Conservation (phyloP, 306 rosid genomes). For the Hylodesmum podocarpum region DNA sequence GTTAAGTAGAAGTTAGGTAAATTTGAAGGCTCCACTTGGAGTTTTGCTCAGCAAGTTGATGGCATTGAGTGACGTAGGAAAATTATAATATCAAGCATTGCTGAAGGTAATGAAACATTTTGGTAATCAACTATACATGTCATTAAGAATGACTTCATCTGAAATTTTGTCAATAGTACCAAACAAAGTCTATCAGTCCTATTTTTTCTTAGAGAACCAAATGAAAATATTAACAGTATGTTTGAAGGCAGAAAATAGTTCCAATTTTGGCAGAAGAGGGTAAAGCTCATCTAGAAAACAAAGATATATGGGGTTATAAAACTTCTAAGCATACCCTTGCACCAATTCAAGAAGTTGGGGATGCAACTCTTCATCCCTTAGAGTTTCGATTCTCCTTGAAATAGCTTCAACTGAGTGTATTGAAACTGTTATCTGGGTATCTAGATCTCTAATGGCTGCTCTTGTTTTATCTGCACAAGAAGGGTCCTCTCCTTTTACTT, state of each 20-base stretch:
- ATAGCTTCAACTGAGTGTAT: slow-evolving; percentile 80
- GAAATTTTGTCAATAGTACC: not conserved
- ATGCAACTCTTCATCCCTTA: slow-evolving; percentile 80
- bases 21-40: not conserved
- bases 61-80: not conserved
- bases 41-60: not conserved
- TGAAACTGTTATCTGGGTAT: slow-evolving; percentile 78
- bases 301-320: not conserved
- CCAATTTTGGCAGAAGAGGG: not conserved
- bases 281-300: not conserved
- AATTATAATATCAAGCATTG: not conserved
- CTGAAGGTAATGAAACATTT: not conserved
- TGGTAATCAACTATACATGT: not conserved
- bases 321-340: slow-evolving; percentile 56
- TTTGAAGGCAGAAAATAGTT: not conserved
- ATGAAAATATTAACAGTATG: not conserved
- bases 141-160: not conserved
- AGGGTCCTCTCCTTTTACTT: slow-evolving; percentile 63
- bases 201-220: not conserved
- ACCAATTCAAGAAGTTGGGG: slow-evolving; percentile 78
- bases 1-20: not conserved
- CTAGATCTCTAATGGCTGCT: slow-evolving; percentile 62
- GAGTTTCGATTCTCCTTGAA: slow-evolving; percentile 72
- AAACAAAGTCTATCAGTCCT: not conserved
- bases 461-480: slow-evolving; percentile 62